Evolutionary conservation across 108 stramenopile species (phyloP).

Genomic region (Hondaea fermentalgiana): DNA sequence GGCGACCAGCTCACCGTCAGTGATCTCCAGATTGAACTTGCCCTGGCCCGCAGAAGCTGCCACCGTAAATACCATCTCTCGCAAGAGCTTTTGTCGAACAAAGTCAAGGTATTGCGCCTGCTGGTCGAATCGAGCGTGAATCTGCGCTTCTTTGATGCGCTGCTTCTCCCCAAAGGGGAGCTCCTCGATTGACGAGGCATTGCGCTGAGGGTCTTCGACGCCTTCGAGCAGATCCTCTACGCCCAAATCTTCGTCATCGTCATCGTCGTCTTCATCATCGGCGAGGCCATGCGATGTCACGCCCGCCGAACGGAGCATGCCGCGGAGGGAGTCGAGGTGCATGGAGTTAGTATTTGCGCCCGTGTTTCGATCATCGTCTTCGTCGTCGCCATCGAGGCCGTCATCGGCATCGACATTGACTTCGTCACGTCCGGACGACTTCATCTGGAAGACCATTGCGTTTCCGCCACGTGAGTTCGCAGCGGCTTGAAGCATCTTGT

Average conservation of each 20-base stretch:
- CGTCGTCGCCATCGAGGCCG: not conserved
- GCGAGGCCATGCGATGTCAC: not conserved
- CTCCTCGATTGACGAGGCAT: not conserved
- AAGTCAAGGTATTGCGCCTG: not conserved
- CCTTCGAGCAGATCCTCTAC: not conserved
- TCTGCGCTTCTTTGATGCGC: not conserved
- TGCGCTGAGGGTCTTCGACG: not conserved
- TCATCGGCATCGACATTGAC: not conserved
- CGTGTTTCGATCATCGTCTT: not conserved
- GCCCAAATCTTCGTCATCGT: not conserved
- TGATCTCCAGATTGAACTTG: not conserved
- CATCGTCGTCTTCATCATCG: not conserved
- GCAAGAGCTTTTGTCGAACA: not conserved
- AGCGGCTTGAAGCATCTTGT: not conserved
- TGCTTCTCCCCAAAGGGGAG: not conserved
- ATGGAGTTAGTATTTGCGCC: not conserved
- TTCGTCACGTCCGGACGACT: not conserved
- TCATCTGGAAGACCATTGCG: constrained; percentile 4
- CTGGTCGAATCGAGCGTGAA: not conserved
- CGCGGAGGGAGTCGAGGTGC: not conserved
- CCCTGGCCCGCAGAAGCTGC: not conserved
- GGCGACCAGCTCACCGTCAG: not conserved
- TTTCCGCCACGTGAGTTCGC: not conserved
- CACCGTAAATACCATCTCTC: not conserved
- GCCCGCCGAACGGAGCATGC: not conserved